Percentiles rank a stretch among this genome's conserved stretches.
These are phyloP conservation scores for Helenozyma baotianmanensis DNA, from an alignment of 805 yeast genomes.

Conservation along the genomic window DNA sequence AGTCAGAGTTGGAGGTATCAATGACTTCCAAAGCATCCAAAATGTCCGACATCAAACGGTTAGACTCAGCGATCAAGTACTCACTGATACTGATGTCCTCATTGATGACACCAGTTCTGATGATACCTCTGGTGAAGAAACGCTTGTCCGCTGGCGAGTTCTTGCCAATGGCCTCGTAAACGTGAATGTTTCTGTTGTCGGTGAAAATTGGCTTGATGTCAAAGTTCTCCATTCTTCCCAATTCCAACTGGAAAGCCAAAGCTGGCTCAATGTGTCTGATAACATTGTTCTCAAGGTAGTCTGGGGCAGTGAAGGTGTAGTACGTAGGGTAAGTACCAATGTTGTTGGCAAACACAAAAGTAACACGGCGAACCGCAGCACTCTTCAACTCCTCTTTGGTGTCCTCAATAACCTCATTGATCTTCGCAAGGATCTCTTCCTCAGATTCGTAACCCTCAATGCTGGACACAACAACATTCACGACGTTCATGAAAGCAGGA, in stretches of 20 bases:
- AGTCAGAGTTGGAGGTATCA: slow-evolving; percentile 91
- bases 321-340: slow-evolving; percentile 91
- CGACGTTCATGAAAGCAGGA: slow-evolving; percentile 65
- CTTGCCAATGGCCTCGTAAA: slow-evolving; percentile 93
- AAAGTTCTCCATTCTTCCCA: slow-evolving; percentile 91
- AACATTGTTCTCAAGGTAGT: slow-evolving; percentile 80
- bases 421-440: slow-evolving; percentile 57
- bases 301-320: slow-evolving; percentile 90
- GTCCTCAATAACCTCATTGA: slow-evolving; percentile 62
- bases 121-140: slow-evolving; percentile 94
- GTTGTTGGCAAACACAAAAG: slow-evolving; percentile 80
- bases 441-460: slow-evolving; percentile 74
- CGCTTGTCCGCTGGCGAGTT: slow-evolving; percentile 91
- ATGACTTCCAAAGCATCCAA: slow-evolving; percentile 91
- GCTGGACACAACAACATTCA: slow-evolving; percentile 71
- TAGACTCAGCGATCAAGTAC: slow-evolving; percentile 93
- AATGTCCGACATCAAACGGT: slow-evolving; percentile 92
- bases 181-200: slow-evolving; percentile 96
- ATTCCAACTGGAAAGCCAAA: slow-evolving; percentile 92
- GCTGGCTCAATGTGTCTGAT: slow-evolving; percentile 99
- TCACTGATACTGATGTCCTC: slow-evolving; percentile 92
- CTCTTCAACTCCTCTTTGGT: slow-evolving; percentile 64
- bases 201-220: slow-evolving; percentile 92
- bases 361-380: slow-evolving; percentile 83
- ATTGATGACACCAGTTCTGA: slow-evolving; percentile 90